These are phyloP conservation scores for Pestalotiopsis sp. DNA, from an alignment of 2,329 filamentous ascomycete species.

Conservation along the genomic window DNA sequence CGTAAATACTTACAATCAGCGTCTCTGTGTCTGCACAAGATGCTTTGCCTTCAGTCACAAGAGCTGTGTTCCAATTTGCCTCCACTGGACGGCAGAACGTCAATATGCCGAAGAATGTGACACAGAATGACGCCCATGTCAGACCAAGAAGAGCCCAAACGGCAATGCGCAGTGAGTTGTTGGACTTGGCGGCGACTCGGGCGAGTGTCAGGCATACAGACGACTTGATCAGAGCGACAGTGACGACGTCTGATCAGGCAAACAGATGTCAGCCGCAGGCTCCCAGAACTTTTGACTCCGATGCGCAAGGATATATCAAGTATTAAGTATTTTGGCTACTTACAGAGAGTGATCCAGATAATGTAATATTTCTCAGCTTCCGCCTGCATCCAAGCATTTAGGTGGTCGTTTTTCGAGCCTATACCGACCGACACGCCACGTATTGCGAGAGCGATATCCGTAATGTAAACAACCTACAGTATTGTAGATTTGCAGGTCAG, in stretches of 20 bases:
- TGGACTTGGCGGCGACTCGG: background rate
- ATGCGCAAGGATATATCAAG: too few relatives aligned
- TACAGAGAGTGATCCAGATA: conserved; percentile 9
- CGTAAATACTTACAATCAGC: background rate
- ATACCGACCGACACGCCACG: background rate
- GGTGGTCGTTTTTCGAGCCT: conserved; percentile 2
- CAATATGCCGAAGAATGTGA: conserved; percentile 12
- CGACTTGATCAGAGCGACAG: conserved; percentile 7
- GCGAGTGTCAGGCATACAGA: conserved; percentile 9
- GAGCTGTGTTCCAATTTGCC: conserved; percentile 9
- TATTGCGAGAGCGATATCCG: conserved; percentile 13
- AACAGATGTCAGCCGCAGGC: too few relatives aligned
- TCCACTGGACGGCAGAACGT: conserved; percentile 11
- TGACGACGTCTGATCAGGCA: too few relatives aligned
- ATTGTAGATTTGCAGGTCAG: background rate
- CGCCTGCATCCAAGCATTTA: conserved; percentile 2
- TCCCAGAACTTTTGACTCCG: too few relatives aligned
- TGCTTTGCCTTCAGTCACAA: conserved; percentile 3
- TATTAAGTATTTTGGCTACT: background rate
- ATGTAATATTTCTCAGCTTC: conserved; percentile 10
- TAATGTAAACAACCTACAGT: conserved; percentile 15
- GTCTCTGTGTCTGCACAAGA: conserved; percentile 1
- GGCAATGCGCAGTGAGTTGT: conserved; percentile 1
- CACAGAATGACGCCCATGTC: conserved; percentile 7
- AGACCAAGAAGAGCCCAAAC: conserved; percentile 5